phyloP scores from a whole-genome alignment of 306 rosid species.

The Mimosa bimucronata region DNA sequence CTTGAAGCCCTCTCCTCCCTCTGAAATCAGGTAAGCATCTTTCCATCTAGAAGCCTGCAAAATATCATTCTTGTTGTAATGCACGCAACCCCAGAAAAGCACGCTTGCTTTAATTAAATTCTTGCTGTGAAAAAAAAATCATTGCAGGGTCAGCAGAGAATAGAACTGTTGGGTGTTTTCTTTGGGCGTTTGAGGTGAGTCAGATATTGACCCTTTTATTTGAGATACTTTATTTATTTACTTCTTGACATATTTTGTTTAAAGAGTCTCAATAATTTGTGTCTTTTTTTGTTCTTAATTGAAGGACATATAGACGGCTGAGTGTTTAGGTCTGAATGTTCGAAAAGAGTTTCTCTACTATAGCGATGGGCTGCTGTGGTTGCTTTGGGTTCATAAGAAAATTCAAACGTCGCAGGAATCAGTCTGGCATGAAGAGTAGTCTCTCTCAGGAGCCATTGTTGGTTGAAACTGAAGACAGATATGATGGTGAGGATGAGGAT shows the following conservation, averaged over 20 bases:
- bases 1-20: slow-evolving; percentile 55
- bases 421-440: slow-evolving; percentile 43
- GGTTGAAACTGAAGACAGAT: slow-evolving; percentile 56
- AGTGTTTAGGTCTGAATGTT: slow-evolving; percentile 59
- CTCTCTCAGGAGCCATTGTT: slow-evolving; percentile 63
- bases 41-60: neutral
- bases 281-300: slow-evolving; percentile 35
- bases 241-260: slow-evolving; percentile 35
- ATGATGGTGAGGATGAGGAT: slow-evolving; percentile 56
- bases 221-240: slow-evolving; percentile 17
- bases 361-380: slow-evolving; percentile 78
- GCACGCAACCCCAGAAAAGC: neutral
- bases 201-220: neutral
- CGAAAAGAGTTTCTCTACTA: slow-evolving; percentile 52
- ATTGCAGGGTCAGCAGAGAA: slow-evolving; percentile 21
- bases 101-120: neutral
- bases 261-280: slow-evolving; percentile 41
- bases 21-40: slow-evolving; percentile 51
- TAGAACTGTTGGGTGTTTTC: slow-evolving; percentile 18
- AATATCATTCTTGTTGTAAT: slow-evolving; percentile 1
- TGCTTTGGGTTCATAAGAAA: slow-evolving; percentile 80
- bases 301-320: slow-evolving; percentile 42
- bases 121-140: neutral
- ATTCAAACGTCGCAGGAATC: slow-evolving; percentile 43
- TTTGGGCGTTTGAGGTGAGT: slow-evolving; percentile 27